A percentile compares a stretch with the other conserved stretches of the same genome.
These are phyloP conservation scores for Xylaria sp. DNA, from an alignment of 2,329 filamentous ascomycete genomes.

Conservation along the genomic window DNA sequence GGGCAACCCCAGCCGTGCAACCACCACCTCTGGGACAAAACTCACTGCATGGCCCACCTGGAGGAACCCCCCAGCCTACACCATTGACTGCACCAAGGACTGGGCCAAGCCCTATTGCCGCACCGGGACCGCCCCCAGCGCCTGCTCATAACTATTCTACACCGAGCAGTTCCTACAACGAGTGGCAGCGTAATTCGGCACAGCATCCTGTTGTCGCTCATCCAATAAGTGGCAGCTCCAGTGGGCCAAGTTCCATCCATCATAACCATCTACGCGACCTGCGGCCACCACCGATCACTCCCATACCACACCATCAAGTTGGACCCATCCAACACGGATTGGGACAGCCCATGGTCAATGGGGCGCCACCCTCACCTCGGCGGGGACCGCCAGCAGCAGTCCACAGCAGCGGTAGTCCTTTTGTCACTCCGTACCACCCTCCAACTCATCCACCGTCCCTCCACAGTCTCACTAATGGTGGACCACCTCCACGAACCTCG, in stretches of 20 bases:
- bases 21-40: conserved; percentile 37
- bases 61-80: conserved; percentile 43
- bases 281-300: conserved; percentile 60
- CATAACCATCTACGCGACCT: conserved; percentile 57
- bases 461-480: conserved; percentile 54
- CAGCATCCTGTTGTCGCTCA: conserved; percentile 61
- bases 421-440: conserved; percentile 53
- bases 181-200: conserved; percentile 64
- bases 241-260: conserved; percentile 46
- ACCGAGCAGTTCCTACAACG: conserved; percentile 54
- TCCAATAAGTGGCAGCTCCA: conserved; percentile 62
- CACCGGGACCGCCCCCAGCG: conserved; percentile 52
- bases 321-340: conserved; percentile 58
- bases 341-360: conserved; percentile 57
- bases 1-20: conserved; percentile 40
- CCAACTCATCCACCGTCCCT: conserved; percentile 47
- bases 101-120: conserved; percentile 51
- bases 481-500: conserved; percentile 56
- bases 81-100: conserved; percentile 44
- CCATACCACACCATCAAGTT: conserved; percentile 57
- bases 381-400: conserved; percentile 56
- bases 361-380: conserved; percentile 60
- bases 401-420: conserved; percentile 55
- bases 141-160: conserved; percentile 56
- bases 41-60: conserved; percentile 45